Evolutionary conservation across 2,329 filamentous ascomycete species (phyloP), one percentile per base, ranked within the genome.

Genomic region (Claviceps purpurea): DNA sequence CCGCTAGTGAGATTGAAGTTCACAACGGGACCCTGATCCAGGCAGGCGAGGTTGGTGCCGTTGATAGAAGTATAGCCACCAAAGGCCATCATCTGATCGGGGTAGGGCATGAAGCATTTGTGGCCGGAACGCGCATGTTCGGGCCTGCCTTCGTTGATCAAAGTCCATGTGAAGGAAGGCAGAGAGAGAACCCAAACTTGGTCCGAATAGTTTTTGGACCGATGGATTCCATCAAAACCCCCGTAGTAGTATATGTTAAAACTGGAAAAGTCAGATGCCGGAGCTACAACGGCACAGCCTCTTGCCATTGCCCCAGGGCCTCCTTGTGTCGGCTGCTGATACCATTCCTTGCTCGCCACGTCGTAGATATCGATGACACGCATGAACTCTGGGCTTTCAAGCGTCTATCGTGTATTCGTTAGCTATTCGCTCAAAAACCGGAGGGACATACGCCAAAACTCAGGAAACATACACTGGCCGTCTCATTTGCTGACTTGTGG

Each of bases 211-310:
- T 64, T 55, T 0, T 66, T 54, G 0, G 45, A 50, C 0, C 54
- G 30, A 52, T 74, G 53, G 5, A 81, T 57, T 0, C 78, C 80
- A 53, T 80, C 68, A 61, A 85, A 90, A 0, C 88, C 88, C 16
- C 86, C 88, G 59, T 89, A 93, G 69, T 87, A 88, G 70, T 91
- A 90, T 49, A 94, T 82, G 62, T 90, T 89, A 66, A 84, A 87
- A 54, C 83, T 89, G 11, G 84, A 86, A 38, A 73, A 74, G 61
- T 89, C 86, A 45, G 79, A 73, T 14, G 87, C 82, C 0, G 80
- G 73, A n/a, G 80, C 85, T 1, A 88, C 79, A 0, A 89, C 84
- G 3, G 86, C 83, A 61, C 88, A 93, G 62, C 84, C 74, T 74
- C 85, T 64, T 68, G 85, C 62, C 66, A 77, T 64, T 70, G 80